phyloP scores from a whole-genome alignment of 495 filamentous ascomycete species.

The Darksidea phi region DNA sequence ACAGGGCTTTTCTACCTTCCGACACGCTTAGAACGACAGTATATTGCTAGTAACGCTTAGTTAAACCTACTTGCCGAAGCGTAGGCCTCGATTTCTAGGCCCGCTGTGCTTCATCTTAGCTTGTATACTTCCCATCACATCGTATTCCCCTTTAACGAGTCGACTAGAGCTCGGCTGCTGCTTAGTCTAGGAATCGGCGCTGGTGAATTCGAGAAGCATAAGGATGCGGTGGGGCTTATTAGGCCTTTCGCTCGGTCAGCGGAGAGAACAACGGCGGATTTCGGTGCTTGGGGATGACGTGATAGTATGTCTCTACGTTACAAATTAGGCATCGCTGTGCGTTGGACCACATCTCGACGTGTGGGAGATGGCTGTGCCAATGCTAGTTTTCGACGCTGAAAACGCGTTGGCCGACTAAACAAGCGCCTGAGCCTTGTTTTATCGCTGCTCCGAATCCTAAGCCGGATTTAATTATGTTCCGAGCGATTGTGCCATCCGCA shows the following conservation, averaged over 20 bases:
- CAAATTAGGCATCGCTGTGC: not conserved
- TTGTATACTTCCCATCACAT: slow-evolving; percentile 6
- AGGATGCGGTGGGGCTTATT: slow-evolving; percentile 5
- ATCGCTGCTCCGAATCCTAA: slow-evolving; percentile 3
- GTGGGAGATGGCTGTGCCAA: not conserved
- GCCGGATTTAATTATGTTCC: not conserved
- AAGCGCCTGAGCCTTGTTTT: not conserved
- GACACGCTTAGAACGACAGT: slow-evolving; percentile 1
- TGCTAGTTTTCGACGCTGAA: not conserved
- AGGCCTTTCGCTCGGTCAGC: too few species aligned
- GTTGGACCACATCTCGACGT: slow-evolving; percentile 1
- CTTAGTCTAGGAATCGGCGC: slow-evolving; percentile 10
- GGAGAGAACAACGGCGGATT: slow-evolving; percentile 1
- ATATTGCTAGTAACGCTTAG: slow-evolving; percentile 4
- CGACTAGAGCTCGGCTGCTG: slow-evolving; percentile 7
- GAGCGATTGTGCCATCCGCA: not conserved
- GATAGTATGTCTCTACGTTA: slow-evolving; percentile 6
- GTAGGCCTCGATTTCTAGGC: slow-evolving; percentile 11
- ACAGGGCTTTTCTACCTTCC: not conserved
- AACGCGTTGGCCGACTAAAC: not conserved
- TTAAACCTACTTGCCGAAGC: slow-evolving; percentile 6
- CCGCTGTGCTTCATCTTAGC: not conserved
- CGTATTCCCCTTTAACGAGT: slow-evolving; percentile 4
- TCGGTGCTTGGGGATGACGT: not conserved
- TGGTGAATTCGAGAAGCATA: not conserved